These are phyloP conservation scores for Clonostachys rosea DNA, from an alignment of 2,329 filamentous ascomycete genomes.

Conservation along the genomic window DNA sequence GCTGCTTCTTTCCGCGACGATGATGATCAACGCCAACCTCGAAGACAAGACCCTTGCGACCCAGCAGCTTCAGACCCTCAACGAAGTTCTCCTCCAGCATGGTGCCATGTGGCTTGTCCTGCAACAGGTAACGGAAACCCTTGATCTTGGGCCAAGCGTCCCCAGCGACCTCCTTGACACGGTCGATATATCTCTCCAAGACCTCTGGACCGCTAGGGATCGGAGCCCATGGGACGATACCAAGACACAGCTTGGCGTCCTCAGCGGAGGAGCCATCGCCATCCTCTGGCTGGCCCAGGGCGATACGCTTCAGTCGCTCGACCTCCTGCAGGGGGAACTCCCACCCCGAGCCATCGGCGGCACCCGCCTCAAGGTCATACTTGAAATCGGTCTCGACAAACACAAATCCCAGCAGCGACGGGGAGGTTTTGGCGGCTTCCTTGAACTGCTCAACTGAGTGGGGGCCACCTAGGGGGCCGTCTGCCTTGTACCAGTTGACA, in stretches of 20 bases:
- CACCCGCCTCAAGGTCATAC: conserved; percentile 46
- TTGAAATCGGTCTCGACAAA: conserved; percentile 80
- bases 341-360: conserved; percentile 53
- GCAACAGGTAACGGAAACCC: conserved; percentile 79
- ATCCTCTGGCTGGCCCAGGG: conserved; percentile 56
- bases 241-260: conserved; percentile 53
- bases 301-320: conserved; percentile 61
- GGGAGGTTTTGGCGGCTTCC: conserved; percentile 31
- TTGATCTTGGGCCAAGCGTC: conserved; percentile 63
- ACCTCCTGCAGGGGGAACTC: conserved; percentile 67
- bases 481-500: conserved; percentile 65
- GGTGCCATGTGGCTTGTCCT: conserved; percentile 66
- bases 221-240: conserved; percentile 82
- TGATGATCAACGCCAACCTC: conserved; percentile 83
- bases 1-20: conserved; percentile 68
- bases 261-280: conserved; percentile 53
- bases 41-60: conserved; percentile 62
- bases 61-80: conserved; percentile 60
- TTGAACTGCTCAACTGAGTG: conserved; percentile 63
- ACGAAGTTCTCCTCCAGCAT: conserved; percentile 63
- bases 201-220: conserved; percentile 57
- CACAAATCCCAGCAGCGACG: conserved; percentile 63
- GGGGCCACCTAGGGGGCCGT: conserved; percentile 47
- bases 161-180: conserved; percentile 58
- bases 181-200: conserved; percentile 60